Evolutionary conservation across 768 basidiomycete species (phyloP), one percentile per base, ranked within the genome.

Genomic region (Termitomyces sp.): DNA sequence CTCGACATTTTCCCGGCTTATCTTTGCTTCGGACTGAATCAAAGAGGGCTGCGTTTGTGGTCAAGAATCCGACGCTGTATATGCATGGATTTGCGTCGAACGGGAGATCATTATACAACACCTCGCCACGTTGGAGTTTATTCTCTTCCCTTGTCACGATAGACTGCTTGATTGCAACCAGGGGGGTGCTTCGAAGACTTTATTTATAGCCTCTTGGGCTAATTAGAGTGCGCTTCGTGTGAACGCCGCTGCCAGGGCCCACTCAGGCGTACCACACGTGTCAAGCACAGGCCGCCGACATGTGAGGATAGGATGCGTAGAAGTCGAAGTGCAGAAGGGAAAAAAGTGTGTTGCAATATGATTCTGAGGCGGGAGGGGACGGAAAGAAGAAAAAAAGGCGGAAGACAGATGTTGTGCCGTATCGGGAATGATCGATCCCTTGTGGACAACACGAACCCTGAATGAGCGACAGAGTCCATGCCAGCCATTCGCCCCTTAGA

Each of bases 351-450:
- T 30, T 30, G 5, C 30, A 22, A 20, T 16, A n/a, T 20, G 4
- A 11, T 30, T 32, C 26, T 41, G 33, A 26, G 44, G 46, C 16
- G 35, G 52, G 7, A 41, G 6, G 7, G 30, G 30, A 30, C 30
- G 30, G 30, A 30, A 30, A 30, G 30, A 30, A 7, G 36, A 43
- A 50, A 56, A 48, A 41, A 28, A 50, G 48, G 44, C 22, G 36
- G 26, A 59, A 22, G 28, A 40, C 22, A 33, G 18, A 26, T 26
- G 26, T 22, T n/a, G 33, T 55, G 20, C 56, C 38, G 48, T 46
- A 58, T 58, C 46, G 50, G 46, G 57, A 36, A 47, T 18, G 54
- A 58, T 59, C 60, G 45, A 49, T 26, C 26, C 60, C 60, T 61
- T 48, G 52, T 32, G 57, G 48, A 47, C 11, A 47, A 61, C 56